Conservation (phyloP, 179 eudicot genomes). For the Nepenthes alata region DNA sequence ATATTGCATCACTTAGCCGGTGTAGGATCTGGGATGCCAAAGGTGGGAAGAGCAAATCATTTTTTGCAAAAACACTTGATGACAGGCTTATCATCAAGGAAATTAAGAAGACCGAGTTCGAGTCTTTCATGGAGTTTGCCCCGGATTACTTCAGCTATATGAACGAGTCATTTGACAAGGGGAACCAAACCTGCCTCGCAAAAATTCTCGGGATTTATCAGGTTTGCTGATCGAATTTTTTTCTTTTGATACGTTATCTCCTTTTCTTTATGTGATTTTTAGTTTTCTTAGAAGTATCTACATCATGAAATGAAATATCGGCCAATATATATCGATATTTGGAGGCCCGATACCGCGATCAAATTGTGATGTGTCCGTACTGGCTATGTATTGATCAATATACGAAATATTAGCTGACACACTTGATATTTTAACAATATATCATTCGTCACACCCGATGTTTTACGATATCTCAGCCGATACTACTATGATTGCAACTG, state of each 20-base stretch:
- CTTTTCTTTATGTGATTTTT: background rate
- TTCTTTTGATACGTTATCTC: background rate
- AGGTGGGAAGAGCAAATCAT: slow-evolving; percentile 92
- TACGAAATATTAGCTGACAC: too few species aligned
- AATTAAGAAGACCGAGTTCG: slow-evolving; percentile 71
- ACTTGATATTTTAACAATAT: too few species aligned
- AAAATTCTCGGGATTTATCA: slow-evolving; percentile 88
- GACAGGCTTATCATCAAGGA: slow-evolving; percentile 83
- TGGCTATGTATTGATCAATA: too few species aligned
- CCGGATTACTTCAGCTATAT: slow-evolving; percentile 52
- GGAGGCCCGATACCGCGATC: too few species aligned
- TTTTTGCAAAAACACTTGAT: slow-evolving; percentile 78
- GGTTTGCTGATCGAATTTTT: slow-evolving; percentile 24
- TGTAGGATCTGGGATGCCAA: slow-evolving; percentile 92
- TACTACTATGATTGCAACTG: too few species aligned
- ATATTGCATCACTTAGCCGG: slow-evolving; percentile 82
- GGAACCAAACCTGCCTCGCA: slow-evolving; percentile 92
- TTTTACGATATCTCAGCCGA: too few species aligned
- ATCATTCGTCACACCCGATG: too few species aligned
- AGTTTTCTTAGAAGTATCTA: too few species aligned
- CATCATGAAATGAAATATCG: too few species aligned
- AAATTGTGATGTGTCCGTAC: too few species aligned
- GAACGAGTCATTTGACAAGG: slow-evolving; percentile 46
- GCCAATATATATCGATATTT: too few species aligned
- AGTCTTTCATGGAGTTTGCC: slow-evolving; percentile 70